Conservation (phyloP, 75 land plant species). For the Sequoia sempervirens region DNA sequence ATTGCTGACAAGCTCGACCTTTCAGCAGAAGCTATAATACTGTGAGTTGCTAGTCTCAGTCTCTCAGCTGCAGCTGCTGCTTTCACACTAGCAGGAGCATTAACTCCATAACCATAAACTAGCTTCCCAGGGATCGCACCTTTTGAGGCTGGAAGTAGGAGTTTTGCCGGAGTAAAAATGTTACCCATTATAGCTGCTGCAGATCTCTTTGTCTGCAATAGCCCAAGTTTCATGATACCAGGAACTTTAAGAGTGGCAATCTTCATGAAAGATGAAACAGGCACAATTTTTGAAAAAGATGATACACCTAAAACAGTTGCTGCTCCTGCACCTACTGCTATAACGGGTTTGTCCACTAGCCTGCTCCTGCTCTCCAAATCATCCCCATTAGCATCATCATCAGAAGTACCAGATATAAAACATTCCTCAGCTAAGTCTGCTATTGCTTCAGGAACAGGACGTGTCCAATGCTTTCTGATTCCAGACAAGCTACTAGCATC, state of each 20-base stretch:
- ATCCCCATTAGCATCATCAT: constrained; percentile 17
- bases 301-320: constrained; percentile 76
- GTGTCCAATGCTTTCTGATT: constrained; percentile 74
- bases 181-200: constrained; percentile 46
- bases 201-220: constrained; percentile 57
- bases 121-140: constrained; percentile 21
- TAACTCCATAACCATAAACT: constrained; percentile 25
- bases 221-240: constrained; percentile 41
- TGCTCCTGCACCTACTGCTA: constrained; percentile 88
- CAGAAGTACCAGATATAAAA: constrained; percentile 22
- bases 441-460: constrained; percentile 53
- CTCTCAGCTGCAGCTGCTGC: constrained; percentile 62
- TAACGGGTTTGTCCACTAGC: constrained; percentile 51
- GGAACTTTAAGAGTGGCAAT: constrained; percentile 52
- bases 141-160: constrained; percentile 28
- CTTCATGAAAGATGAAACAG: constrained; percentile 55
- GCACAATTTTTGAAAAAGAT: constrained; percentile 59
- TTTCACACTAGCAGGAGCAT: constrained; percentile 42
- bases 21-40: constrained; percentile 71
- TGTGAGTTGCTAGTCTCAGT: constrained; percentile 56
- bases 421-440: constrained; percentile 43
- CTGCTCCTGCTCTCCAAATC: constrained; percentile 6
- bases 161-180: constrained; percentile 46
- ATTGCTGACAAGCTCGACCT: constrained; percentile 77
- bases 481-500: constrained; percentile 72